phyloP scores from a whole-genome alignment of 257 asterid species.

The Solanum piurae region DNA sequence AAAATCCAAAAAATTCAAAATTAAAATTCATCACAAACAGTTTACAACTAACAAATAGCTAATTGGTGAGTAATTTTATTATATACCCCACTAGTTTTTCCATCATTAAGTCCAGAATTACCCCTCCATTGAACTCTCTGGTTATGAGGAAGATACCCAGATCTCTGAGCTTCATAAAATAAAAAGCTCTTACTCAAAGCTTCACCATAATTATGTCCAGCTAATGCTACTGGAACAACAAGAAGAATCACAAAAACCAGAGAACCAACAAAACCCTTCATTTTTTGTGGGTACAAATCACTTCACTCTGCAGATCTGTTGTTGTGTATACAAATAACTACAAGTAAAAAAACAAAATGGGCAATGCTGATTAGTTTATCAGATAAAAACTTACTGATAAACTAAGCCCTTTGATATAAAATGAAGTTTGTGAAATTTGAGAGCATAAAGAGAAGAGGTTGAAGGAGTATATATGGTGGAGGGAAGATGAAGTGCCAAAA shows the following conservation, averaged over 20 bases:
- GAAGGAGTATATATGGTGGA: slow-evolving; percentile 58
- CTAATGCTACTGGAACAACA: slow-evolving; percentile 43
- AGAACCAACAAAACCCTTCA: slow-evolving; percentile 41
- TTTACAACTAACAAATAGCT: not conserved
- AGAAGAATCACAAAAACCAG: slow-evolving; percentile 31
- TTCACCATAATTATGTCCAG: slow-evolving; percentile 72
- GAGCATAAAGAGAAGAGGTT: slow-evolving; percentile 11
- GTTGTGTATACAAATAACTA: not conserved
- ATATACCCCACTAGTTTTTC: slow-evolving; percentile 70
- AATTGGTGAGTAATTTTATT: not conserved
- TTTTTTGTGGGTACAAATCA: not conserved
- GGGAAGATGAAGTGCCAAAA: slow-evolving; percentile 31
- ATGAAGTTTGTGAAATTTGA: not conserved
- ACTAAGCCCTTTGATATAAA: not conserved
- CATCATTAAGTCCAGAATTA: slow-evolving; percentile 86
- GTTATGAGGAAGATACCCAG: slow-evolving; percentile 70
- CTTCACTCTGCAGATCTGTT: slow-evolving; percentile 22
- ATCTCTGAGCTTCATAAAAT: slow-evolving; percentile 97
- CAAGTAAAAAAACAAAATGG: not conserved
- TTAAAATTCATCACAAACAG: not conserved
- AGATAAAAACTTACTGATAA: slow-evolving; percentile 19
- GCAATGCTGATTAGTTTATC: slow-evolving; percentile 15
- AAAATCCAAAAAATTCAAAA: not conserved
- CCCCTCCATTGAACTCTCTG: slow-evolving; percentile 92
- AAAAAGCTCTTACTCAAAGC: slow-evolving; percentile 76